These are phyloP conservation scores for Striga asiatica DNA, from an alignment of 257 asterid species.

Conservation along the genomic window DNA sequence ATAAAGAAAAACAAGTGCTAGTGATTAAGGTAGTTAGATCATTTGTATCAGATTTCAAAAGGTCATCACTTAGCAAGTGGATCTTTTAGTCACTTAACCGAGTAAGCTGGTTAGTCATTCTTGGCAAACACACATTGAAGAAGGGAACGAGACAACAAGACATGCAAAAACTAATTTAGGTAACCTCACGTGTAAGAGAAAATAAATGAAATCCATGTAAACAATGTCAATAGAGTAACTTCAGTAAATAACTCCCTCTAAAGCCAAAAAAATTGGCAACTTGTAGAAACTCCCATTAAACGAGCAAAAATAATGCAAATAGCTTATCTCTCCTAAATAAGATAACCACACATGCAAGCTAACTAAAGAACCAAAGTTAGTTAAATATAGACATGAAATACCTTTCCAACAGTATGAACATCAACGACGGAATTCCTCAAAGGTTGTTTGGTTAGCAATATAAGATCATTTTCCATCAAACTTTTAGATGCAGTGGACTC, in stretches of 20 bases:
- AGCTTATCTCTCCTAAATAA: neutral
- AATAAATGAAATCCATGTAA: constrained; percentile 2
- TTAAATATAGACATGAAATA: constrained; percentile 16
- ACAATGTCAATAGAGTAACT: constrained; percentile 1
- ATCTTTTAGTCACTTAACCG: no score
- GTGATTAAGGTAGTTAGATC: constrained; percentile 2
- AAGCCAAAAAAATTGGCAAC: neutral
- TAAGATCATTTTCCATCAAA: constrained; percentile 75
- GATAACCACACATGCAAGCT: constrained; percentile 13
- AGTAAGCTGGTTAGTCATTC: no score
- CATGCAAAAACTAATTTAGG: no score
- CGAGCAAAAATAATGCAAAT: neutral
- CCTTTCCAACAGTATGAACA: constrained; percentile 89
- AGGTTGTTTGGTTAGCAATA: constrained; percentile 74
- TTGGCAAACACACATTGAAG: no score
- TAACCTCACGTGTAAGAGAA: constrained; percentile 12
- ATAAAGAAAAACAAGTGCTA: neutral
- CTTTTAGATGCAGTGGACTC: constrained; percentile 42
- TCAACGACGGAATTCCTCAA: constrained; percentile 40
- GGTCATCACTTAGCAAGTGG: neutral
- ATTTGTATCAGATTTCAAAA: neutral
- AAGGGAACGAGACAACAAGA: no score
- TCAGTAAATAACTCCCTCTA: neutral
- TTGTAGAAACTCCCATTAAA: neutral
- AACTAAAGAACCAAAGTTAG: constrained; percentile 10